Base-by-base conservation (phyloP, 352 stramenopile species). In the Pythium aphanidermatum region DNA sequence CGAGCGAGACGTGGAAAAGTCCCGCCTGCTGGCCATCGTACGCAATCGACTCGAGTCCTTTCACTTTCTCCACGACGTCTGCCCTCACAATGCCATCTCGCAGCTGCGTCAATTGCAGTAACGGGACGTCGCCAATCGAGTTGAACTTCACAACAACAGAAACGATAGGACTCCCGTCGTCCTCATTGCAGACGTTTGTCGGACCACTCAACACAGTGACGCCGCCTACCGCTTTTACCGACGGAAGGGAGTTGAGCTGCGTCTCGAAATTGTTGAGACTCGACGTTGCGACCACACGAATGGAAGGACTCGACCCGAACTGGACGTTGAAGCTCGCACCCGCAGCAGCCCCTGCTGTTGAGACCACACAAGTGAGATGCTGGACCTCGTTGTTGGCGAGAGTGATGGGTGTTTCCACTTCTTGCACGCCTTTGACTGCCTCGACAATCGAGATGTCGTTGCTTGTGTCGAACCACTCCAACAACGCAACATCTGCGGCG, bases 1-100 rank as follows among this genome's bases (percentile, higher is more conserved):
- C 88, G 14, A 96, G 86, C 4, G 62, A 68, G 19, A 97, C 63
- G 26, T 76, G 63, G 62, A 96, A 97, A 1, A 92, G 61, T 1
- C 90, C 92, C 2, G 46, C 19, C 24, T 49, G 45, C 0, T 53
- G 52, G 1, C 69, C 76, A 53, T 86, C 59, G 51, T 92, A 96
- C 19, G 68, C 54, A 7, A 98, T 72, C 2, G 60, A 57, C 23
- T 83, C 54, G 5, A 97, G 25, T 0, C 83, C 83, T 50, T 88
- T 93, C 2, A 65, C 76, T 1, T 58, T 41, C 32, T 96, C 83
- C 0, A 42, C 47, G 12, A 88, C 26, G 10, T 45, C 48, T 2
- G 66, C 65, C n/a, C 69, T 34, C 11, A 77, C 33, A 29, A 88
- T 81, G 0, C 75, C 81, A 16, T 78, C 65, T 9, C 81, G 72